Evolutionary conservation across 441 rosid species (phyloP).

Genomic region (Euphorbia schlechtendalii): DNA sequence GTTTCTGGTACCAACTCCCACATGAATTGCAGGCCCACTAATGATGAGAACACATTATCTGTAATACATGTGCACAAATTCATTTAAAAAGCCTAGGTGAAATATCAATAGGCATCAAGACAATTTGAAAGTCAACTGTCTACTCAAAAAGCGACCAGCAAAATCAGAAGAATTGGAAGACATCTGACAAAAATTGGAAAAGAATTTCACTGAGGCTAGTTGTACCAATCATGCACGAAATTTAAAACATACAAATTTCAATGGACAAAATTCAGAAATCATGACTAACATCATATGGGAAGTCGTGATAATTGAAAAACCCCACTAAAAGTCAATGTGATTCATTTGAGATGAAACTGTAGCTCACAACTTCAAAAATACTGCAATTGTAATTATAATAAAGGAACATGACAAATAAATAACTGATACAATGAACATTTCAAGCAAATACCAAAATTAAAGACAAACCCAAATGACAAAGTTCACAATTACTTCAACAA

Average conservation of each 20-base stretch:
- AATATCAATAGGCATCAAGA: background rate
- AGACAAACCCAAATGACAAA: background rate
- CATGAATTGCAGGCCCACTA: slow-evolving; percentile 88
- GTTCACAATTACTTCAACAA: background rate
- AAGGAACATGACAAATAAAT: background rate
- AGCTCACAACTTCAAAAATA: background rate
- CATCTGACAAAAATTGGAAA: background rate
- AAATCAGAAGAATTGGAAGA: background rate
- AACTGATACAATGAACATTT: no score
- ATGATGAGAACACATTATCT: slow-evolving; percentile 90
- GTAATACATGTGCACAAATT: slow-evolving; percentile 26
- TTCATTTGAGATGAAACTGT: background rate
- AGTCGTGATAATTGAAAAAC: background rate
- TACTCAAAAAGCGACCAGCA: slow-evolving; percentile 5
- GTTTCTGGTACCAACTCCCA: slow-evolving; percentile 72
- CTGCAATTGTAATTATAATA: background rate
- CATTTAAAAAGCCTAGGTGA: slow-evolving; percentile 8
- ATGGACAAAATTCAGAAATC: background rate
- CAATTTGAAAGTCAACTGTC: slow-evolving; percentile 1
- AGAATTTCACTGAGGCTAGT: background rate
- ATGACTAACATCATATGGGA: background rate
- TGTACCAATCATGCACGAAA: slow-evolving; percentile 1
- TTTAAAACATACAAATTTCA: background rate
- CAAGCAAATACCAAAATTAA: background rate
- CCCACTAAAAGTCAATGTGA: background rate